Conservation (phyloP, 2,329 filamentous ascomycete species). For the Penicillium polonicum region DNA sequence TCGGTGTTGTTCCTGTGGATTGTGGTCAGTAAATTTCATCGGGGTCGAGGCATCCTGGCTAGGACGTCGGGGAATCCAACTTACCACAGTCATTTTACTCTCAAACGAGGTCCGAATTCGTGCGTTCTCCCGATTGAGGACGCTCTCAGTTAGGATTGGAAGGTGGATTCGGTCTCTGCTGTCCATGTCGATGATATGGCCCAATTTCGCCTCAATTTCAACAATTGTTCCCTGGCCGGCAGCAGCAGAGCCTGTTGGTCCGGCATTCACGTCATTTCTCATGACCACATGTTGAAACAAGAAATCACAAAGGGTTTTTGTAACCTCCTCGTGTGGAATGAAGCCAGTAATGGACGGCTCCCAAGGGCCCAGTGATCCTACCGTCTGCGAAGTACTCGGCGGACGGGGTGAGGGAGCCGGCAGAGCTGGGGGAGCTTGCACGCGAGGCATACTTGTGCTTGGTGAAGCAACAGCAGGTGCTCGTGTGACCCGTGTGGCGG, state of each 20-base stretch:
- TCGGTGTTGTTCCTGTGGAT: constrained; percentile 70
- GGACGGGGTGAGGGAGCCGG: constrained; percentile 9
- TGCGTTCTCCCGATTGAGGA: constrained; percentile 60
- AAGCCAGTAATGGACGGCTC: constrained; percentile 65
- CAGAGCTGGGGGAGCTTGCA: constrained; percentile 15
- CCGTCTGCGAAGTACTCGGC: constrained; percentile 3
- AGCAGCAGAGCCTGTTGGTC: constrained; percentile 56
- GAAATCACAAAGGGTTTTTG: constrained; percentile 76
- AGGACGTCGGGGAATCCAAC: constrained; percentile 26
- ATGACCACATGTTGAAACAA: constrained; percentile 70
- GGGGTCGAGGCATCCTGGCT: neutral
- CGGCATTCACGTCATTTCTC: constrained; percentile 61
- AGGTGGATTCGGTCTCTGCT: constrained; percentile 68
- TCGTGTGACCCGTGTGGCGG: constrained; percentile 15
- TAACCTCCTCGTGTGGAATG: constrained; percentile 70
- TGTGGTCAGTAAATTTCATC: constrained; percentile 19
- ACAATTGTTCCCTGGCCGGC: constrained; percentile 67
- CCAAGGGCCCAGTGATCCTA: constrained; percentile 42
- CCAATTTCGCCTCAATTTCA: constrained; percentile 93
- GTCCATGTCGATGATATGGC: constrained; percentile 72
- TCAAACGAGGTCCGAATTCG: constrained; percentile 65
- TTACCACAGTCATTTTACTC: constrained; percentile 86
- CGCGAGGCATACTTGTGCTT: constrained; percentile 32
- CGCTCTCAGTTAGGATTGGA: constrained; percentile 67
- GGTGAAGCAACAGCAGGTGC: constrained; percentile 20